Evolutionary conservation across 2,329 filamentous ascomycete species (phyloP), one percentile per base, ranked within the genome.

Genomic region (Onygenales sp.): DNA sequence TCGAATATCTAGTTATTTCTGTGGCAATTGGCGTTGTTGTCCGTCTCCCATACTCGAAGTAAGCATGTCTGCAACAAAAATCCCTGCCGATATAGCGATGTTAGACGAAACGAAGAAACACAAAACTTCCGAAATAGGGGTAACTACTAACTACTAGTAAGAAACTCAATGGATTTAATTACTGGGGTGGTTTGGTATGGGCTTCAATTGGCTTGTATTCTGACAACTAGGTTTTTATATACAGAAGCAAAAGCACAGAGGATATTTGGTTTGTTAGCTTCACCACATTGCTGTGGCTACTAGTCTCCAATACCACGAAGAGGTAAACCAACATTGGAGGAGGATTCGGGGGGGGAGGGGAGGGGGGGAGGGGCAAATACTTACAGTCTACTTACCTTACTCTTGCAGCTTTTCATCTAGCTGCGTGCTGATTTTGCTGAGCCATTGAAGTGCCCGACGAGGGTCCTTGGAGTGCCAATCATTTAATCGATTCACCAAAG

Each of bases 311-410:
- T 41, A 53, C 51, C 51, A 49, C 51, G 51, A 53, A 53, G 51
- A 53, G 51, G 51, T 48, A 53, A 53, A 53, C 51, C 51, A 53
- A 41, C 39, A 53, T 53, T 53, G 51, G 51, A 46, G 50, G 50
- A n/a, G n/a, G n/a, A 38, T 11, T 49, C n/a, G 42, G 41, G 50
- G 38, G 14, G 17, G 50, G 50, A 2, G 32, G 6, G 5, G 36
- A 33, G 36, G 11, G 49, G 49, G 50, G 33, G 38, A 27, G 17
- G 32, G 35, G 46, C 13, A 38, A 49, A 38, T 50, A 21, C 36
- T 50, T 50, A 14, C 36, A 10, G 8, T 32, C 36, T 39, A 41
- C 13, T n/a, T 27, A 42, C 36, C 48, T 38, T 3, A 7, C 48
- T 42, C 13, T 8, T 7, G n/a, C 9, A 14, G 14, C n/a, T 33